Conservation (phyloP, 139 green algal genomes). For the Picochlorum sp. region DNA sequence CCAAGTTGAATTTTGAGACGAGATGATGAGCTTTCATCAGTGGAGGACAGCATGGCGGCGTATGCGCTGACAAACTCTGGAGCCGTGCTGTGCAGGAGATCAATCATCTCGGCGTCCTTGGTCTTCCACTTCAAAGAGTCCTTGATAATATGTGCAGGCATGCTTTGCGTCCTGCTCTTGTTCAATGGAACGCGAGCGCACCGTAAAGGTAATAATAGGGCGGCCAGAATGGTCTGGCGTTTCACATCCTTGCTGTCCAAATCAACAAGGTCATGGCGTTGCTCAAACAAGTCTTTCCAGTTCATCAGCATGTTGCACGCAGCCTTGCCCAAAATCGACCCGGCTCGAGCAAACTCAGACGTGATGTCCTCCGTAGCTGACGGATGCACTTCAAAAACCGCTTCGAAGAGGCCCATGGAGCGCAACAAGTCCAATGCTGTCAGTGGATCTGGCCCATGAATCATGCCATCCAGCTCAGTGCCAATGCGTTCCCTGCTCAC, state of each 20-base stretch:
- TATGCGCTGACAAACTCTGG: slow-evolving; percentile 32
- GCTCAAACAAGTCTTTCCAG: slow-evolving; percentile 1
- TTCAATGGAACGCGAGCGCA: slow-evolving; percentile 7
- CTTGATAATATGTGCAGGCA: slow-evolving; percentile 40
- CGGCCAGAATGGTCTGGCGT: slow-evolving; percentile 55
- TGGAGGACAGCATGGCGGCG: slow-evolving; percentile 10
- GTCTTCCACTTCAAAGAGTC: slow-evolving; percentile 66
- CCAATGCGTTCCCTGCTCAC: slow-evolving; percentile 75
- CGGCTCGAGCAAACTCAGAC: slow-evolving; percentile 7
- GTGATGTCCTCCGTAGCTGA: slow-evolving; percentile 9
- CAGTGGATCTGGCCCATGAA: slow-evolving; percentile 51
- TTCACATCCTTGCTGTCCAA: neutral
- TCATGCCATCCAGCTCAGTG: slow-evolving; percentile 79
- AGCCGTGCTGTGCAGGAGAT: slow-evolving; percentile 36
- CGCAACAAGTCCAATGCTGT: slow-evolving; percentile 56
- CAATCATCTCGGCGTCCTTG: slow-evolving; percentile 47
- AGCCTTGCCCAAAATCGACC: slow-evolving; percentile 20
- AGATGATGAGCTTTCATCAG: neutral
- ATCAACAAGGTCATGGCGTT: neutral
- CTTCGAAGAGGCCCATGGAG: slow-evolving; percentile 55
- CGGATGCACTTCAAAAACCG: slow-evolving; percentile 55
- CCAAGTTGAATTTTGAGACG: slow-evolving; percentile 36
- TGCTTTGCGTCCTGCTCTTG: slow-evolving; percentile 36
- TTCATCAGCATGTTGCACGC: slow-evolving; percentile 9
- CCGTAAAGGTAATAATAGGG: slow-evolving; percentile 67